phyloP scores from a whole-genome alignment of 495 filamentous ascomycete genomes.

The Ascodesmis nigricans region DNA sequence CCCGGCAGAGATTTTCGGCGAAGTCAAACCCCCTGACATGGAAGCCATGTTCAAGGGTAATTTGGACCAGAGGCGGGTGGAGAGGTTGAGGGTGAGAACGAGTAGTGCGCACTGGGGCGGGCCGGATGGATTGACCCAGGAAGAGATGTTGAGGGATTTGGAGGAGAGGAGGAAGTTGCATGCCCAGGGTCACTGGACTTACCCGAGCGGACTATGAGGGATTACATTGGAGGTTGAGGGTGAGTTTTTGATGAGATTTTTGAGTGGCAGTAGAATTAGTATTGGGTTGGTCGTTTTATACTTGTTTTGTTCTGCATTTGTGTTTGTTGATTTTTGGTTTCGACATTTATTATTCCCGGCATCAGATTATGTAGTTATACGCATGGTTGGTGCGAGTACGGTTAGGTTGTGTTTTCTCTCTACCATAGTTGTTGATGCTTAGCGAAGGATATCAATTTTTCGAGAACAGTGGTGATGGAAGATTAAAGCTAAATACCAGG shows the following conservation, averaged over 20 bases:
- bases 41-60: slow-evolving; percentile 82
- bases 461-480: no score
- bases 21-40: slow-evolving; percentile 64
- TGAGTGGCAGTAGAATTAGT: neutral
- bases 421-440: no score
- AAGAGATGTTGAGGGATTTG: slow-evolving; percentile 60
- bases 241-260: no score
- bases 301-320: slow-evolving; percentile 1
- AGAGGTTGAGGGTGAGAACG: slow-evolving; percentile 67
- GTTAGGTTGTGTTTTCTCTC: no score
- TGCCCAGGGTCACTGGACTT: slow-evolving; percentile 73
- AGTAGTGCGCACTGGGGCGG: slow-evolving; percentile 86
- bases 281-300: slow-evolving; percentile 5
- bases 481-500: no score
- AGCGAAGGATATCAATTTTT: no score
- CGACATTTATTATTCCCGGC: no score
- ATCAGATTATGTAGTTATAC: no score
- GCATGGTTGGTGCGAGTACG: no score
- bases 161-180: slow-evolving; percentile 60
- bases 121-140: slow-evolving; percentile 69
- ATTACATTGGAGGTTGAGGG: no score
- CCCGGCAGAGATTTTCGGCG: slow-evolving; percentile 73
- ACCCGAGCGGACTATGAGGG: no score
- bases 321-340: no score
- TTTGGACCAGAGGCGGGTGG: slow-evolving; percentile 41